Percentiles rank a stretch among this genome's conserved stretches.
Evolutionary conservation across 2,329 filamentous ascomycete genomes (phyloP).

Genomic region (Mariannaea sp.): DNA sequence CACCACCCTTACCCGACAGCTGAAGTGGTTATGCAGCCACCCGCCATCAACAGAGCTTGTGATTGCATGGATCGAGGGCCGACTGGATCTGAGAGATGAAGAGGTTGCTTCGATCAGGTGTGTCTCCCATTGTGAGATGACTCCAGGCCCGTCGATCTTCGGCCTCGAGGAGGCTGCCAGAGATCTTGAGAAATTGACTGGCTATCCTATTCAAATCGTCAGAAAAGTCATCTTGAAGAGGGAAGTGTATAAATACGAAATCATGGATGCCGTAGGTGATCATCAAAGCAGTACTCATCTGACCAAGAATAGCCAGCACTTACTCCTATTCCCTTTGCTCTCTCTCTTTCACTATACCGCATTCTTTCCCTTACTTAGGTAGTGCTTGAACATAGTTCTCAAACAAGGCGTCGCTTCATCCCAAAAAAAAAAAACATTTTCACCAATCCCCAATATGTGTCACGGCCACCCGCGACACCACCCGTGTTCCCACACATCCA

Average conservation of each 20-base stretch:
- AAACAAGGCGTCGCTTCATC: neutral
- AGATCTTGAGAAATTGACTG: neutral
- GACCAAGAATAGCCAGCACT: neutral
- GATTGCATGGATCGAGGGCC: conserved; percentile 54
- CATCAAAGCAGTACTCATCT: neutral
- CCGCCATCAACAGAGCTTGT: conserved; percentile 10
- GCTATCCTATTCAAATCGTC: neutral
- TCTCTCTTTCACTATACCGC: too few relatives aligned
- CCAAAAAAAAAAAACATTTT: too few relatives aligned
- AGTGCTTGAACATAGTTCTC: neutral
- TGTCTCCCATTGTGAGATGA: conserved; percentile 60
- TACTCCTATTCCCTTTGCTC: neutral
- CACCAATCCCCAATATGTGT: conserved; percentile 49
- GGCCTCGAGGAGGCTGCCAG: neutral
- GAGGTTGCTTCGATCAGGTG: conserved; percentile 66
- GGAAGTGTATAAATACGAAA: conserved; percentile 10
- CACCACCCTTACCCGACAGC: conserved; percentile 3
- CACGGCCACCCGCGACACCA: conserved; percentile 59
- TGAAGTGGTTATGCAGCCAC: conserved; percentile 24
- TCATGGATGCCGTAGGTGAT: neutral
- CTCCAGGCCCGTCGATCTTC: conserved; percentile 28
- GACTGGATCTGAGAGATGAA: conserved; percentile 53
- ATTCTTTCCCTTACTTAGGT: too few relatives aligned
- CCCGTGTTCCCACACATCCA: conserved; percentile 58
- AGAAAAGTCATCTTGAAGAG: neutral